Base-by-base conservation (phyloP, 768 basidiomycete genomes). In the Strobilomyces echinocephalus region DNA sequence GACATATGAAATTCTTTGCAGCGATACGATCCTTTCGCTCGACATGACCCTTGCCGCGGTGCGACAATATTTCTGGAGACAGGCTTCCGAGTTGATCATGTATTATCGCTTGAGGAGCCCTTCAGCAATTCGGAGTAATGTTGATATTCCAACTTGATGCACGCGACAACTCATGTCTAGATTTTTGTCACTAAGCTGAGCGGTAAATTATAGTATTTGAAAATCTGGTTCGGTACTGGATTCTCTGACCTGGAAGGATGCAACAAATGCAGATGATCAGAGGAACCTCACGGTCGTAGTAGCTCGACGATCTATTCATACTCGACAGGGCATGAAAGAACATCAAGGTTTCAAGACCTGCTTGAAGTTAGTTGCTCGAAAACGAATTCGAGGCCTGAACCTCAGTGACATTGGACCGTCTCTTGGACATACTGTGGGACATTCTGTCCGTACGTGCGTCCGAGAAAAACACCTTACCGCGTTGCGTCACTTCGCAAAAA, bases 31-130 rank as follows among this genome's bases (percentile, higher is more conserved):
- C 15, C 75, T 98, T 33, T 88, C 95, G 21, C 74, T 88, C 26
- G 83, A 85, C 58, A 93, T 95, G 84, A 95, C 90, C 6, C 78
- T 99, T 34, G 95, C 90, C 5, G 88, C 88, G 16, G 86, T 95
- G 53, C 84, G 91, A 55, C 92, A 95, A 68, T 97, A 83, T 61
- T 80, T 93, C 20, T 97, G 91, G 92, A 83, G 82, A 61, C 85
- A 87, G 59, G 72, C 79, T 16, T 74, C 75, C 7, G 91, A 92
- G 68, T 70, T 93, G 51, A 78, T 78, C 50, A 81, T 93, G 83
- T 76, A 88, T 66, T 93, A 93, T 67, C 80, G 91, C 56, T 71
- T 74, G 62, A 82, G 74, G 50, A 59, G 46, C 47, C 49, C 49
- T 40, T 44, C 40, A 36, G 42, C 44, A 15, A 24, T 35, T 16